Evolutionary conservation across 495 filamentous ascomycete genomes (phyloP).

Genomic region (Neurospora sp.): DNA sequence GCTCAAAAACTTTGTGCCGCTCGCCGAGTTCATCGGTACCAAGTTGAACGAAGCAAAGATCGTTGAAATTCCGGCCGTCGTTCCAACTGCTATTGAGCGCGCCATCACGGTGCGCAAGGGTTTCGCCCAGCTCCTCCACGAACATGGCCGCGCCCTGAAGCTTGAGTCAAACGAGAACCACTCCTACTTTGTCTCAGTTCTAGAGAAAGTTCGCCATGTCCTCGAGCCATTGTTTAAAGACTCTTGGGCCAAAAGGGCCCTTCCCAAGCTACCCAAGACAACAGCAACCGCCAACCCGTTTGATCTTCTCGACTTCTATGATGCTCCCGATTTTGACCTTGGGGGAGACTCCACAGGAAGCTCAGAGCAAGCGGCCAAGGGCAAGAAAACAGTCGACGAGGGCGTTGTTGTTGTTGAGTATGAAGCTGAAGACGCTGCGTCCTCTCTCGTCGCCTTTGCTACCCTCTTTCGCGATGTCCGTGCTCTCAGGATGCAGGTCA

Average conservation of each 20-base stretch:
- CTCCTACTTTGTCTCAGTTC: background rate
- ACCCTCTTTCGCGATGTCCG: background rate
- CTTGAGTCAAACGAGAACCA: background rate
- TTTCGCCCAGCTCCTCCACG: background rate
- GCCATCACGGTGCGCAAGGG: background rate
- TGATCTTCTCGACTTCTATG: background rate
- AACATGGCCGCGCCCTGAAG: background rate
- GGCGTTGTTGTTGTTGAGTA: background rate
- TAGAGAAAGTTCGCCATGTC: background rate
- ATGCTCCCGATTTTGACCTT: background rate
- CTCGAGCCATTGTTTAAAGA: background rate
- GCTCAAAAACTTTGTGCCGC: background rate
- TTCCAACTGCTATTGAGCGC: background rate
- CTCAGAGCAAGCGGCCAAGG: background rate
- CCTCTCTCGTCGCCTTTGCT: constrained; percentile 1
- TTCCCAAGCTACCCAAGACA: background rate
- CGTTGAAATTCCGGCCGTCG: background rate
- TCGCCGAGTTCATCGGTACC: background rate
- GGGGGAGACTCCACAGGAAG: background rate
- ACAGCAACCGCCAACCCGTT: background rate
- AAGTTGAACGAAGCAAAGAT: background rate
- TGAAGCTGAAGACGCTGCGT: background rate
- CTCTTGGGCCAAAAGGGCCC: background rate
- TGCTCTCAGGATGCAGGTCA: background rate
- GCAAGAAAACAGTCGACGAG: background rate